Conservation (phyloP, 768 basidiomycete genomes). For the Pseudohyphozyma bogoriensis region DNA sequence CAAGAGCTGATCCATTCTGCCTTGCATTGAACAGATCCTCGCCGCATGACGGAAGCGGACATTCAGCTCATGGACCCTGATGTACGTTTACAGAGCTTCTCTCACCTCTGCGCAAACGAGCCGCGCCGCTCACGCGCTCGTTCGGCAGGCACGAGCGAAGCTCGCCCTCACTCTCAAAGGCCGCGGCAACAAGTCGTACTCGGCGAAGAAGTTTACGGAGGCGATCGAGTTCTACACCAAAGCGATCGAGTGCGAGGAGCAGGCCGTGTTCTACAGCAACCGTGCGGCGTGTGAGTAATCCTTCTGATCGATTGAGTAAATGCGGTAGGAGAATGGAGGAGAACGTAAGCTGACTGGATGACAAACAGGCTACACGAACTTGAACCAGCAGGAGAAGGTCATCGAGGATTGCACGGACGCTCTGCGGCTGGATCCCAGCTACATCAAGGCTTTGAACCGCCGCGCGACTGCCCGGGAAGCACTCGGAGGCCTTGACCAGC, state of each 20-base stretch:
- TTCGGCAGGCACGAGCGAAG: constrained; percentile 30
- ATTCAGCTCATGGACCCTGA: constrained; percentile 33
- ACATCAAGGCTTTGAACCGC: constrained; percentile 58
- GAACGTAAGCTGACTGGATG: background rate
- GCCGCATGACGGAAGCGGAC: constrained; percentile 28
- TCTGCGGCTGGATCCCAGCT: constrained; percentile 65
- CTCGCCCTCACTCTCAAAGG: constrained; percentile 49
- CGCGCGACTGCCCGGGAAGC: constrained; percentile 75
- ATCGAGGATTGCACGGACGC: constrained; percentile 83
- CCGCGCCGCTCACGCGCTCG: background rate
- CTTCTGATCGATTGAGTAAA: background rate
- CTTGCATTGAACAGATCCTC: constrained; percentile 9
- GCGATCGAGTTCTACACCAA: constrained; percentile 44
- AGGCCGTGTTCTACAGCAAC: constrained; percentile 88
- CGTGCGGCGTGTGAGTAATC: constrained; percentile 74
- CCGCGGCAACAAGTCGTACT: constrained; percentile 43
- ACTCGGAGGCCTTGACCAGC: constrained; percentile 59
- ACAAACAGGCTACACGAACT: constrained; percentile 72
- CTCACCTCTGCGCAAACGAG: background rate
- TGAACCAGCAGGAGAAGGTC: constrained; percentile 66
- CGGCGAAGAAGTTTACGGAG: constrained; percentile 39
- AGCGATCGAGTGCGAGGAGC: constrained; percentile 43
- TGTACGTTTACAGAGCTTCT: background rate
- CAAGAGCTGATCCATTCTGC: background rate
- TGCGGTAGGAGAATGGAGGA: background rate